Evolutionary conservation across 2,329 filamentous ascomycete genomes (phyloP).

Genomic region (Apiospora marii): DNA sequence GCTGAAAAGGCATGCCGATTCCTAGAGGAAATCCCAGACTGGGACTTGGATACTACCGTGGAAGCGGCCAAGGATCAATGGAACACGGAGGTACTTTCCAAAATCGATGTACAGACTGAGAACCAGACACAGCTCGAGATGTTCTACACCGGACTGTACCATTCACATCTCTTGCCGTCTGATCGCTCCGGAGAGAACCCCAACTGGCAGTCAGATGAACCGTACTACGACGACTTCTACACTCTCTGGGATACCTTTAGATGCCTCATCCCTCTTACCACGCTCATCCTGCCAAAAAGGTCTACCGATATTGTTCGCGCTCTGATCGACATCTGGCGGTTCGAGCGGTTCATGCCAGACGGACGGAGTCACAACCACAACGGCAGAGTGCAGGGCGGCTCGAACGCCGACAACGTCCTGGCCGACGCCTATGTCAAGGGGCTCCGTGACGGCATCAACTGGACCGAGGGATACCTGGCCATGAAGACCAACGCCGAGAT

Average conservation of each 20-base stretch:
- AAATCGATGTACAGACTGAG: constrained; percentile 47
- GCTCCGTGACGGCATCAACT: constrained; percentile 66
- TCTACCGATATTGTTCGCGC: constrained; percentile 73
- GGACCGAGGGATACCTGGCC: constrained; percentile 56
- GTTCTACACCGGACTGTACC: constrained; percentile 76
- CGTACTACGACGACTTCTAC: constrained; percentile 67
- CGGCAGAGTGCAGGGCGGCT: constrained; percentile 70
- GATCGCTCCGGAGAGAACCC: constrained; percentile 79
- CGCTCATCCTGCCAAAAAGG: constrained; percentile 69
- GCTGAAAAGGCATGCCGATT: constrained; percentile 57
- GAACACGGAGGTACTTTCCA: constrained; percentile 56
- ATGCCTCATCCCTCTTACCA: constrained; percentile 73
- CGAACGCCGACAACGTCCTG: constrained; percentile 75
- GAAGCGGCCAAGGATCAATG: constrained; percentile 51
- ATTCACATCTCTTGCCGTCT: constrained; percentile 75
- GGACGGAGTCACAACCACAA: constrained; percentile 72
- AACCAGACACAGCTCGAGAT: constrained; percentile 58
- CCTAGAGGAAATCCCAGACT: constrained; percentile 53
- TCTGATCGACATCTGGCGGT: constrained; percentile 74
- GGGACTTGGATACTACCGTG: constrained; percentile 50
- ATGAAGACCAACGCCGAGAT: constrained; percentile 71
- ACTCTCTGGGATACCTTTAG: constrained; percentile 76
- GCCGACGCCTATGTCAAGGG: constrained; percentile 75
- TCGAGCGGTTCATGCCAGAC: constrained; percentile 76
- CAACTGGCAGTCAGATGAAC: constrained; percentile 70